These are phyloP conservation scores for Orbilia oligospora DNA, from an alignment of 2,329 filamentous ascomycete species.

Conservation along the genomic window DNA sequence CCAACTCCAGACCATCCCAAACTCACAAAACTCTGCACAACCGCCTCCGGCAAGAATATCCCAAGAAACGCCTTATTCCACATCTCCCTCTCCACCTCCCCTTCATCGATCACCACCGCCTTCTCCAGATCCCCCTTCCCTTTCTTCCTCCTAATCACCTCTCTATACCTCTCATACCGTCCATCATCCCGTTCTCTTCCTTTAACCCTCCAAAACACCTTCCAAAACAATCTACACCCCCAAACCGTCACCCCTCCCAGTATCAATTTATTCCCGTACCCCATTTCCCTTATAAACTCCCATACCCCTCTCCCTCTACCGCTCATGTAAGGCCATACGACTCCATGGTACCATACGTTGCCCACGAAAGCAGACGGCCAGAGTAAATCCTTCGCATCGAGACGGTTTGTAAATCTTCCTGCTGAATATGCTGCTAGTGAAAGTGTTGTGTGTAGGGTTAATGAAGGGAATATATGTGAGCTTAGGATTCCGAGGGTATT, in stretches of 20 bases:
- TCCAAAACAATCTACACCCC: constrained; percentile 73
- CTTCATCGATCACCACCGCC: constrained; percentile 12
- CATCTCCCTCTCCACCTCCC: constrained; percentile 69
- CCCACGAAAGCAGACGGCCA: constrained; percentile 73
- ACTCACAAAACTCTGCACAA: constrained; percentile 73
- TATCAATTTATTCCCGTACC: constrained; percentile 73
- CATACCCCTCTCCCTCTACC: constrained; percentile 67
- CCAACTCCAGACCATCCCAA: constrained; percentile 73
- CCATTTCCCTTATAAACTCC: constrained; percentile 69
- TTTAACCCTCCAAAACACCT: constrained; percentile 70
- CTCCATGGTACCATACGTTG: constrained; percentile 75
- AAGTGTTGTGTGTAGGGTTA: constrained; percentile 72
- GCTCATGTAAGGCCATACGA: constrained; percentile 71
- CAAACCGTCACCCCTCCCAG: constrained; percentile 73
- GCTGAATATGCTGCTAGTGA: constrained; percentile 71
- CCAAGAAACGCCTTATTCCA: constrained; percentile 73
- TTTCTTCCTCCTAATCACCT: constrained; percentile 46
- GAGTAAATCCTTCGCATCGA: constrained; percentile 75
- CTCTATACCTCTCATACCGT: constrained; percentile 71
- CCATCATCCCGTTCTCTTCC: constrained; percentile 72
- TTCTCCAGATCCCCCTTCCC: not conserved
- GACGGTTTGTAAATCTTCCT: constrained; percentile 71
- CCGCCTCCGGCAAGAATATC: constrained; percentile 73
- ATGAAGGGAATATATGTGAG: constrained; percentile 72
- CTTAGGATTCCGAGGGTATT: constrained; percentile 71